These are phyloP conservation scores for Solidago caesia DNA, from an alignment of 129 eudicot genomes.

Conservation along the genomic window DNA sequence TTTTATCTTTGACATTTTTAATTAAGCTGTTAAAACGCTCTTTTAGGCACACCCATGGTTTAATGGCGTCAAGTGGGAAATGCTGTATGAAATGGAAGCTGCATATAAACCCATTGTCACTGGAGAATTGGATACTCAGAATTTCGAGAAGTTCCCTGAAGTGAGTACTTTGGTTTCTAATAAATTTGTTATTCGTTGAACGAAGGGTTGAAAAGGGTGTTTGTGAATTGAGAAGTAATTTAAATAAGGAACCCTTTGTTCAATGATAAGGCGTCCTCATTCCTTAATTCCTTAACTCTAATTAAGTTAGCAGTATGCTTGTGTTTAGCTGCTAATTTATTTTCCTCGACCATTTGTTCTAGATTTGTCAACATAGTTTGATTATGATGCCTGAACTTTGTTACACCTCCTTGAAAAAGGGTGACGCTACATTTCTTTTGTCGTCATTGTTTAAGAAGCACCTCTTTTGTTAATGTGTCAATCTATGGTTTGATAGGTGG, in stretches of 20 bases:
- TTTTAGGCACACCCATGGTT: conserved; percentile 83
- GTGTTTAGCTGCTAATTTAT: neutral
- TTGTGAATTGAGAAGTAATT: conserved; percentile 18
- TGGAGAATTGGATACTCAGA: conserved; percentile 92
- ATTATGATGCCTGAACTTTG: conserved; percentile 17
- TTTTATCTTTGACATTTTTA: neutral
- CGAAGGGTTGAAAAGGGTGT: conserved; percentile 9
- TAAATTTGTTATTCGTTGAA: neutral
- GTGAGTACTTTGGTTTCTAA: conserved; percentile 40
- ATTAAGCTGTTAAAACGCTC: neutral
- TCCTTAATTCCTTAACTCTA: neutral
- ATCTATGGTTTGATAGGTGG: conserved; percentile 46
- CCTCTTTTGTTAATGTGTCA: conserved; percentile 20
- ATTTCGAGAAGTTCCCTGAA: conserved; percentile 79
- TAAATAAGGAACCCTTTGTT: conserved; percentile 14
- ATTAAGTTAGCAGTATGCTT: neutral
- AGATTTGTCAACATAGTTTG: conserved; percentile 4
- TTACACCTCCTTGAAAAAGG: conserved; percentile 8
- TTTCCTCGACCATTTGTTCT: neutral
- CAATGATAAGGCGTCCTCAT: neutral
- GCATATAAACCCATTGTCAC: conserved; percentile 81
- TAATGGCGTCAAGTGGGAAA: conserved; percentile 63
- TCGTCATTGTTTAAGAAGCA: neutral
- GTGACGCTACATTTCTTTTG: neutral
- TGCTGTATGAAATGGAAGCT: conserved; percentile 81